Conservation (phyloP, 1,139 yeast species). For the Yamadazyma taylorii region DNA sequence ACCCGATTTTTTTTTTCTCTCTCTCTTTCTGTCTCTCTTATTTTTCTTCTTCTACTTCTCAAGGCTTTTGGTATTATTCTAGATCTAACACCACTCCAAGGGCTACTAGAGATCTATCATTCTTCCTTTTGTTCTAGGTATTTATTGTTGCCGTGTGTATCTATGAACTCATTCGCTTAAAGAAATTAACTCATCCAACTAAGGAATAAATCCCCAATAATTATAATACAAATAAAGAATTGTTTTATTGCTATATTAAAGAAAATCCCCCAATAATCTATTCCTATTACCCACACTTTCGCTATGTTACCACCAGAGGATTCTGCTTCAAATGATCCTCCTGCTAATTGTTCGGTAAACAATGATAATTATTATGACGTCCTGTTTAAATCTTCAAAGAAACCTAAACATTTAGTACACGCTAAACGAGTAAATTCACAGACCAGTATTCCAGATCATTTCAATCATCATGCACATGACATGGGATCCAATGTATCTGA, state of each 20-base stretch:
- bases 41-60: too few species aligned
- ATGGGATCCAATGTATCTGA: too few species aligned
- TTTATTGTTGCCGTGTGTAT: not conserved
- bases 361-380: slow-evolving; percentile 31
- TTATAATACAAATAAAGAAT: too few species aligned
- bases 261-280: not conserved
- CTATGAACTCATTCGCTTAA: slow-evolving; percentile 1
- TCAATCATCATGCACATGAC: slow-evolving; percentile 15
- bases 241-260: not conserved
- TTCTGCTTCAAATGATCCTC: not conserved
- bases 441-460: slow-evolving; percentile 12
- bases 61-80: too few species aligned
- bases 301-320: not conserved
- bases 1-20: too few species aligned
- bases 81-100: too few species aligned
- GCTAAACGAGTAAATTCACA: slow-evolving; percentile 16
- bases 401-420: slow-evolving; percentile 11
- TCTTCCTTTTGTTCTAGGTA: not conserved
- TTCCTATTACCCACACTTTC: not conserved
- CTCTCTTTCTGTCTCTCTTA: too few species aligned
- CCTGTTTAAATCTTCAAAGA: slow-evolving; percentile 18
- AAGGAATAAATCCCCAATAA: too few species aligned
- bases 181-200: too few species aligned
- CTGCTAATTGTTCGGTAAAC: slow-evolving; percentile 7
- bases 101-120: not conserved